Evolutionary conservation across 495 filamentous ascomycete genomes (phyloP).

Genomic region (Thozetella sp.): DNA sequence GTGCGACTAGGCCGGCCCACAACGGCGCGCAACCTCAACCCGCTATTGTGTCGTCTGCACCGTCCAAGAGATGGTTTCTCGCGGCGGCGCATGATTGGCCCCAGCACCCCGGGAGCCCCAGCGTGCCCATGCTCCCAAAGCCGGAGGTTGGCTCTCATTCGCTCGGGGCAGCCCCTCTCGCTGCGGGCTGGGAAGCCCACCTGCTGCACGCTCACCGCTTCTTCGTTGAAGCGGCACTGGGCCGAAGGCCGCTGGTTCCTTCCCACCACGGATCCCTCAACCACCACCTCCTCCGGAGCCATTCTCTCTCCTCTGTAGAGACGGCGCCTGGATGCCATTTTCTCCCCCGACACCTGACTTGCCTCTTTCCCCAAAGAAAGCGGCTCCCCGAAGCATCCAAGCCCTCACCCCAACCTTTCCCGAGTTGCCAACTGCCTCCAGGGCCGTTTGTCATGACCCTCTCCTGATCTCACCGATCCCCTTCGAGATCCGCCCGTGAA

Average conservation of each 20-base stretch:
- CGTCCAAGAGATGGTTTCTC: not conserved
- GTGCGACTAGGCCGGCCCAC: constrained; percentile 24
- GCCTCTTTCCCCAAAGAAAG: not conserved
- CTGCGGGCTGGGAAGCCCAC: not conserved
- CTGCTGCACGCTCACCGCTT: constrained; percentile 35
- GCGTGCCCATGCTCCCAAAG: constrained; percentile 20
- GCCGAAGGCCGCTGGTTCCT: not conserved
- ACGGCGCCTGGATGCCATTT: not conserved
- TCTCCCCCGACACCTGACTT: not conserved
- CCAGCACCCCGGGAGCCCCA: not conserved
- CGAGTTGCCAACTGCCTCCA: not conserved
- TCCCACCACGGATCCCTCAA: not conserved
- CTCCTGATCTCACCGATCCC: constrained; percentile 26
- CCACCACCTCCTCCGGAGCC: constrained; percentile 4
- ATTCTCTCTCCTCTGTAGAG: not conserved
- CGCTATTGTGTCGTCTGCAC: constrained; percentile 1
- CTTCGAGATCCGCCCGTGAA: constrained; percentile 26
- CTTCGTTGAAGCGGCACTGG: constrained; percentile 27
- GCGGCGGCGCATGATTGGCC: not conserved
- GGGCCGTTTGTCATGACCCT: constrained; percentile 27
- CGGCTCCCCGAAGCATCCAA: not conserved
- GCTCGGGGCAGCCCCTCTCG: constrained; percentile 1
- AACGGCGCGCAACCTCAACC: constrained; percentile 6
- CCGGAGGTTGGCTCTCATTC: not conserved
- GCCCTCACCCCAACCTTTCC: constrained; percentile 4